Evolutionary conservation across 164 flowering plant genomes (phyloP).

Genomic region (Euptelea pleiosperma): DNA sequence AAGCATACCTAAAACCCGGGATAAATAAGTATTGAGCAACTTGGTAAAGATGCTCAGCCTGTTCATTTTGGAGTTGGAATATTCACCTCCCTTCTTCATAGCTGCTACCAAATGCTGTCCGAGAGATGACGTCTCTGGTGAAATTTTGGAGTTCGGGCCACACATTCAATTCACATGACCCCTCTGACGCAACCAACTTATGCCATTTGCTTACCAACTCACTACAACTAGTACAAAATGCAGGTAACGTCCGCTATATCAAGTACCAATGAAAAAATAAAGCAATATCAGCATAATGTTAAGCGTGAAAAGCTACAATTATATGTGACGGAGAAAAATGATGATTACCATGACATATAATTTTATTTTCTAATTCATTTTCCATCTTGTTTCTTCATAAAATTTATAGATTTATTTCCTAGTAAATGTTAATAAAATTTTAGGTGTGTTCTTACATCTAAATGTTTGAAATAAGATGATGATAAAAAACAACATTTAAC

Average conservation of each 20-base stretch:
- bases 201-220: slow-evolving; percentile 24
- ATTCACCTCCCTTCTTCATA: slow-evolving; percentile 40
- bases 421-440: no score
- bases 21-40: slow-evolving; percentile 24
- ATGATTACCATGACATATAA: no score
- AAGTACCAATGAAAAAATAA: not conserved
- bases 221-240: slow-evolving; percentile 22
- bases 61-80: no score
- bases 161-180: slow-evolving; percentile 35
- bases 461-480: no score
- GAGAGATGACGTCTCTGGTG: slow-evolving; percentile 33
- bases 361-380: no score
- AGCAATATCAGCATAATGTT: not conserved
- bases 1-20: slow-evolving; percentile 46
- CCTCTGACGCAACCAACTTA: not conserved
- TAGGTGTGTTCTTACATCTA: no score
- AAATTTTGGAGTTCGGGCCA: slow-evolving; percentile 23
- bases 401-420: no score
- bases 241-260: slow-evolving; percentile 24
- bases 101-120: no score
- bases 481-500: slow-evolving; percentile 9
- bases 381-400: no score
- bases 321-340: no score
- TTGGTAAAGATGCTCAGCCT: slow-evolving; percentile 10
- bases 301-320: not conserved